These are phyloP conservation scores for Citrus trifoliata DNA, from an alignment of 345 rosid species.

Conservation along the genomic window DNA sequence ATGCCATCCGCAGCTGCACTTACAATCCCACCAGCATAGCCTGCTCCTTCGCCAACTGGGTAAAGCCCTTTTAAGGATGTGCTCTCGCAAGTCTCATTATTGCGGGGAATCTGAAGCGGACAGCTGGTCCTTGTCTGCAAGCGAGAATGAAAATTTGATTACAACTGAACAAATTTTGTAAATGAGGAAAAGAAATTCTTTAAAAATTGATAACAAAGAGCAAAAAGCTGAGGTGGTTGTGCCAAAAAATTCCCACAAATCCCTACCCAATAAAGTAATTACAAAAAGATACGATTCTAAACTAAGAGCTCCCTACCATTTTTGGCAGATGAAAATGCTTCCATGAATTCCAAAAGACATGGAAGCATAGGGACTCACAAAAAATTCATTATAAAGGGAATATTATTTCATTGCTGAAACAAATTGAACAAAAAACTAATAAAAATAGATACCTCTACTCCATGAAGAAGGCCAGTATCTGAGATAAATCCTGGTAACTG, in stretches of 20 bases:
- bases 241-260: not conserved
- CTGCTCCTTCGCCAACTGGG: conserved; percentile 98
- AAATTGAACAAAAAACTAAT: not conserved
- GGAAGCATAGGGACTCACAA: not conserved
- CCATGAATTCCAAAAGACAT: not conserved
- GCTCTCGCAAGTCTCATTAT: conserved; percentile 71
- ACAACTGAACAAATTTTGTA: not conserved
- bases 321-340: not conserved
- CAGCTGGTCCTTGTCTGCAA: conserved; percentile 90
- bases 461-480: conserved; percentile 86
- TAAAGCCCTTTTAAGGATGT: conserved; percentile 74
- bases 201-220: not conserved
- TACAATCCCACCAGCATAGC: conserved; percentile 97
- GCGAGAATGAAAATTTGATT: conserved; percentile 6
- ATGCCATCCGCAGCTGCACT: conserved; percentile 99
- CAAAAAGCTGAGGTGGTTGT: not conserved
- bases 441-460: conserved; percentile 69
- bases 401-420: not conserved
- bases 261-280: not conserved
- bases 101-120: conserved; percentile 73
- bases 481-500: conserved; percentile 94
- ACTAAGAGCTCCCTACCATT: not conserved
- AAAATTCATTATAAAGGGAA: not conserved
- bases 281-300: not conserved
- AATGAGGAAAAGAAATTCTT: not conserved